These are phyloP conservation scores for Cenococcum geophilum DNA, from an alignment of 495 filamentous ascomycete genomes.

Conservation along the genomic window DNA sequence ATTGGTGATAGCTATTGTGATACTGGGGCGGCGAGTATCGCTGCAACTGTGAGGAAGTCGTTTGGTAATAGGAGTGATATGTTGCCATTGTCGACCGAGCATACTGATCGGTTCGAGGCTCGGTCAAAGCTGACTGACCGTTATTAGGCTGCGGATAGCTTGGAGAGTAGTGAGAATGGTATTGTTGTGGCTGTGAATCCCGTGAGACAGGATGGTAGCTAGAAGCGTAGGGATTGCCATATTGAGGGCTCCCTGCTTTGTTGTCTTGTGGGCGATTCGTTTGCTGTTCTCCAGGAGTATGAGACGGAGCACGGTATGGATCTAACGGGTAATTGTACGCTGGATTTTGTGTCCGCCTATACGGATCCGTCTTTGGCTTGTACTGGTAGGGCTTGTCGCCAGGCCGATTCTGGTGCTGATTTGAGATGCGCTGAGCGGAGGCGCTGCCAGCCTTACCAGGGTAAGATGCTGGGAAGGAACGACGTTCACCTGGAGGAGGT, in stretches of 20 bases:
- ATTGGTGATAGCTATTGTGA: constrained; percentile 12
- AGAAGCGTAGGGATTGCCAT: constrained; percentile 16
- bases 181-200: background rate
- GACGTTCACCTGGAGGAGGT: constrained; percentile 28
- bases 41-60: background rate
- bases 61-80: constrained; percentile 23
- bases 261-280: constrained; percentile 23
- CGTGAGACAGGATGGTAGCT: constrained; percentile 7
- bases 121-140: constrained; percentile 6
- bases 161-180: constrained; percentile 8
- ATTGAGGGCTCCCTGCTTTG: constrained; percentile 21
- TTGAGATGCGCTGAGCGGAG: constrained; percentile 15
- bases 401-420: constrained; percentile 14
- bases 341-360: constrained; percentile 10
- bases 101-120: constrained; percentile 10
- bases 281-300: constrained; percentile 27
- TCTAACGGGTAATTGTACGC: constrained; percentile 18
- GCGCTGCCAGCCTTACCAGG: constrained; percentile 20
- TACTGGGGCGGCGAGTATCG: constrained; percentile 12
- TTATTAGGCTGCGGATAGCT: constrained; percentile 6
- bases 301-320: constrained; percentile 16
- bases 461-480: constrained; percentile 28
- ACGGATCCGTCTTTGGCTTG: constrained; percentile 32
- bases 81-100: constrained; percentile 10
- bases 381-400: constrained; percentile 35